Percentiles rank a stretch among this genome's conserved stretches.
phyloP scores from a whole-genome alignment of 179 eudicot species.

The Corrigiola litoralis region DNA sequence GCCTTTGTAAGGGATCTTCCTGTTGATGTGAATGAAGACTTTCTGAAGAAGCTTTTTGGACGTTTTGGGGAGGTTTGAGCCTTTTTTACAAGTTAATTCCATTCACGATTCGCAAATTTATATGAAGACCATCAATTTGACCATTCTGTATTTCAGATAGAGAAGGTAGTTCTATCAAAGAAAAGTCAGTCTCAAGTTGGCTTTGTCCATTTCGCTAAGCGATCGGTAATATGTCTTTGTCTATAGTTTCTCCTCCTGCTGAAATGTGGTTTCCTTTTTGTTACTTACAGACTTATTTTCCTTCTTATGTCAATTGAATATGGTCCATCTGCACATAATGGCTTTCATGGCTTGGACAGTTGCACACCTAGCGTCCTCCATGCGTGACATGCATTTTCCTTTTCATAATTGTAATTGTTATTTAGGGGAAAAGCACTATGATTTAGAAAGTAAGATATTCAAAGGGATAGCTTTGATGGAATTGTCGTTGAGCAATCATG shows the following conservation, averaged over 20 bases:
- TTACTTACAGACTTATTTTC: too few species aligned
- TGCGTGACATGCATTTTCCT: too few species aligned
- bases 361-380: too few species aligned
- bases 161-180: constrained; percentile 53
- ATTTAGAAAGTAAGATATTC: too few species aligned
- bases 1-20: constrained; percentile 70
- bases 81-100: neutral
- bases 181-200: constrained; percentile 54
- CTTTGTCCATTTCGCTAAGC: constrained; percentile 49
- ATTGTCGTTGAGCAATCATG: too few species aligned
- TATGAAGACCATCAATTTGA: constrained; percentile 2
- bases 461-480: too few species aligned
- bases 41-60: constrained; percentile 48
- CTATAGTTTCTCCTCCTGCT: neutral
- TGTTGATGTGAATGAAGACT: constrained; percentile 47
- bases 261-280: neutral
- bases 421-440: too few species aligned
- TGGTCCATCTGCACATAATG: too few species aligned
- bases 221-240: constrained; percentile 40
- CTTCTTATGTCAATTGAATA: too few species aligned
- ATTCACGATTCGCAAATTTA: neutral
- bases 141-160: constrained; percentile 48
- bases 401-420: too few species aligned
- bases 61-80: constrained; percentile 54
- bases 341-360: too few species aligned